Conservation (phyloP, 345 rosid species). For the Lepidium didymum region DNA sequence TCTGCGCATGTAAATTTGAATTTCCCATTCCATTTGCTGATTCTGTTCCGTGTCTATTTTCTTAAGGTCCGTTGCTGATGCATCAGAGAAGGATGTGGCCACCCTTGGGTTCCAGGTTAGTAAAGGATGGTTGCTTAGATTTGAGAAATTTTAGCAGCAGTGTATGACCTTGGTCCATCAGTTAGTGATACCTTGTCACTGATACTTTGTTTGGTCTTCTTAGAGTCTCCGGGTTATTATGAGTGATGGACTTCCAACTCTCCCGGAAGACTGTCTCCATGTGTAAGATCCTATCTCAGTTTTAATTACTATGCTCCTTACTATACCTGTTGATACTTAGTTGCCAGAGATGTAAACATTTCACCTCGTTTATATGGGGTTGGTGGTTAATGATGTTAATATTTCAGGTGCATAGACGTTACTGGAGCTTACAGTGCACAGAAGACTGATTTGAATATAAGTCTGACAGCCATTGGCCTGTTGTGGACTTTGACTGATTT, state of each 20-base stretch:
- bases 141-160: neutral
- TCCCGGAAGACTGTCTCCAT: constrained; percentile 72
- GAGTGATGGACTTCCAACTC: constrained; percentile 83
- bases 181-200: constrained; percentile 9
- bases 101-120: constrained; percentile 94
- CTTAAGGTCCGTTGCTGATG: constrained; percentile 87
- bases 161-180: neutral
- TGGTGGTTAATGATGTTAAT: constrained; percentile 18
- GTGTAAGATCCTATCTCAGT: constrained; percentile 49
- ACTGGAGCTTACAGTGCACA: constrained; percentile 97
- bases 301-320: neutral
- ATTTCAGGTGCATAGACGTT: constrained; percentile 87
- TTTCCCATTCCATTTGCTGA: constrained; percentile 6
- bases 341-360: neutral
- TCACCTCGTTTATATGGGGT: neutral
- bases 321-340: neutral
- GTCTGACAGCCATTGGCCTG: constrained; percentile 91
- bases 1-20: neutral
- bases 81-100: constrained; percentile 86
- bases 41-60: constrained; percentile 2
- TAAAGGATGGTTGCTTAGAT: neutral
- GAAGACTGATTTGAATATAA: constrained; percentile 84
- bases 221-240: constrained; percentile 84
- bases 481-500: constrained; percentile 94
- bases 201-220: constrained; percentile 29